Evolutionary conservation across 208 protist species (phyloP), one percentile per base, ranked within the genome.

Genomic region (Strigomonas culicis): DNA sequence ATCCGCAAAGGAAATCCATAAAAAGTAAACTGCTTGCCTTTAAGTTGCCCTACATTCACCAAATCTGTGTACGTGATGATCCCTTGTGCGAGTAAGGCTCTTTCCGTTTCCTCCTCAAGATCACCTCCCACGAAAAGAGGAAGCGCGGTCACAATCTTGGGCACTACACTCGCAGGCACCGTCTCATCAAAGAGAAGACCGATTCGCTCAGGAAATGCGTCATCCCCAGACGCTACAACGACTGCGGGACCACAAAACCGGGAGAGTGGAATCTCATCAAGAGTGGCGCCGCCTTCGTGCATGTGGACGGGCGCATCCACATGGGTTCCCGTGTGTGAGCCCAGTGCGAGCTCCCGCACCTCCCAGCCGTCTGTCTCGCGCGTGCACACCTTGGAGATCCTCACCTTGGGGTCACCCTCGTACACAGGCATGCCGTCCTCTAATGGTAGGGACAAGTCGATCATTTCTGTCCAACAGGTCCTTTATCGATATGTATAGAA

Each of bases 221-320:
- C 49, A 27, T 56, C 65, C 1, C 39, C n/a, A 11, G 57, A 11
- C 4, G 8, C 49, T 28, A 77, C 69, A 1, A 65, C 64, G 21
- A 60, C 41, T 15, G 77, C 77, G 11, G 74, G 74, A 0, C 77
- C 77, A 34, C 69, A 84, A 41, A 80, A 84, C 4, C 34, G 64
- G 11, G 28, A 30, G 10, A 84, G 66, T 0, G 72, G 70, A 0
- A 84, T 21, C 0, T 80, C 73, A 55, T 84, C 77, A 17, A 84
- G 70, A n/a, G 47, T 73, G 1, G 52, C 21, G 1, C 64, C 72
- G 7, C 41, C 66, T 0, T 58, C 70, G 59, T 84, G 77, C 77
- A 84, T 84, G 69, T 84, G 77, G n/a, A 71, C 24, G 2, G 77
- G 77, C 6, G 66, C 77, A 32, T 84, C 77, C 4, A 79, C 74